These are phyloP conservation scores for Cystobasidiaceae sp. DNA, from an alignment of 1,284 basidiomycete genomes.

Conservation along the genomic window DNA sequence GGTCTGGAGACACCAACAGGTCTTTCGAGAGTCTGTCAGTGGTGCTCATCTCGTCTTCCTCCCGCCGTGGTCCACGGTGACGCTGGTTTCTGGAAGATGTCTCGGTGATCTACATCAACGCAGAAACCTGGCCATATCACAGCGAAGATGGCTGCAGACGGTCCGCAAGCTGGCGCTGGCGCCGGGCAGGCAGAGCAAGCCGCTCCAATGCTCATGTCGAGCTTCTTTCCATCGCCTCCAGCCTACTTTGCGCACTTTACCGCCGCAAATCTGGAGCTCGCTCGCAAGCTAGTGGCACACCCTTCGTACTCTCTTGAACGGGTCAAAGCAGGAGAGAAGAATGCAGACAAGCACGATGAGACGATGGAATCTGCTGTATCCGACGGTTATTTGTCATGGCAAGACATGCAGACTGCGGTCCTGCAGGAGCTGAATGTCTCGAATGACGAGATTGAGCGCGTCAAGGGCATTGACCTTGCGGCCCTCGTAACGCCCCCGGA, in stretches of 20 bases:
- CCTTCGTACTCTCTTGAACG: conserved; percentile 2
- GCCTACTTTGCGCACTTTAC: conserved; percentile 43
- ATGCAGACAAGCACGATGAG: neutral
- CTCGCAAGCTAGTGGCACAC: conserved; percentile 33
- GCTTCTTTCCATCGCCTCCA: conserved; percentile 43
- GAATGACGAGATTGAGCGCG: neutral
- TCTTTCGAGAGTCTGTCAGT: no score
- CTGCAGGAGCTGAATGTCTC: conserved; percentile 32
- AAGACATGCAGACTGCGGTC: neutral
- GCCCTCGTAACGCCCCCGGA: conserved; percentile 43
- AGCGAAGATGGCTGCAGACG: neutral
- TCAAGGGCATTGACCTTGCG: conserved; percentile 33
- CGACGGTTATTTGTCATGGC: conserved; percentile 7
- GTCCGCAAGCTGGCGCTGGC: neutral
- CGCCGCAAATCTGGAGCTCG: conserved; percentile 38
- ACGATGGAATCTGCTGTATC: no score
- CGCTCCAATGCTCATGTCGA: conserved; percentile 21
- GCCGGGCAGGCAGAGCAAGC: neutral
- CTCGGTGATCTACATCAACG: no score
- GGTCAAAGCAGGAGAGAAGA: neutral
- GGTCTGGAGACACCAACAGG: no score
- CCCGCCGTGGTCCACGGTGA: no score
- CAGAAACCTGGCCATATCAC: no score
- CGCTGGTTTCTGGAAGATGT: no score
- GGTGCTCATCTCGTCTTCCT: no score